Evolutionary conservation across 257 asterid species (phyloP).

Genomic region (Henckelia pumila): DNA sequence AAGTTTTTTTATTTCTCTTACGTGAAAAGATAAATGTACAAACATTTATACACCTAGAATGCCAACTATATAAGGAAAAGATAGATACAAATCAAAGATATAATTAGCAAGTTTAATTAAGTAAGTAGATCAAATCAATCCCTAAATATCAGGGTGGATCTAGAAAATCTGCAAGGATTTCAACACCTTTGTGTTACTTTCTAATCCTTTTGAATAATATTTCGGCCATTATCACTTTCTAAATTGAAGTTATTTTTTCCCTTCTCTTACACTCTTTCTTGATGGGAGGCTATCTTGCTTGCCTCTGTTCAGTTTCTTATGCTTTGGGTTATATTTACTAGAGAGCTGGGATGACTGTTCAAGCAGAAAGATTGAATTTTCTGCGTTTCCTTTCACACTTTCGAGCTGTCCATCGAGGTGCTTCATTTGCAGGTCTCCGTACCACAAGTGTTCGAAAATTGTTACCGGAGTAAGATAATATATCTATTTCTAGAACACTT

Average conservation of each 20-base stretch:
- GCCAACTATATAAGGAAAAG: too few species aligned
- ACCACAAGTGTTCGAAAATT: conserved; percentile 95
- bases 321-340: conserved; percentile 31
- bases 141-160: too few species aligned
- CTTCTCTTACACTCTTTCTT: neutral
- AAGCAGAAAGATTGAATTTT: conserved; percentile 87
- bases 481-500: conserved; percentile 19
- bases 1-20: too few species aligned
- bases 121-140: too few species aligned
- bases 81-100: too few species aligned
- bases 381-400: conserved; percentile 91
- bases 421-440: conserved; percentile 96
- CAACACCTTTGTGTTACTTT: too few species aligned
- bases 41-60: too few species aligned
- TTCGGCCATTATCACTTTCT: conserved; percentile 1
- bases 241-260: neutral
- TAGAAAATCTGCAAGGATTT: too few species aligned
- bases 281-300: conserved; percentile 16
- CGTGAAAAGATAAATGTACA: too few species aligned
- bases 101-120: too few species aligned
- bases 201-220: neutral
- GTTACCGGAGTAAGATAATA: conserved; percentile 85
- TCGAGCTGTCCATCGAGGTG: conserved; percentile 96
- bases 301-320: conserved; percentile 21
- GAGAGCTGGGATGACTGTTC: conserved; percentile 95